Base-by-base conservation (phyloP, 2,329 filamentous ascomycete species). In the Fusarium setosum region DNA sequence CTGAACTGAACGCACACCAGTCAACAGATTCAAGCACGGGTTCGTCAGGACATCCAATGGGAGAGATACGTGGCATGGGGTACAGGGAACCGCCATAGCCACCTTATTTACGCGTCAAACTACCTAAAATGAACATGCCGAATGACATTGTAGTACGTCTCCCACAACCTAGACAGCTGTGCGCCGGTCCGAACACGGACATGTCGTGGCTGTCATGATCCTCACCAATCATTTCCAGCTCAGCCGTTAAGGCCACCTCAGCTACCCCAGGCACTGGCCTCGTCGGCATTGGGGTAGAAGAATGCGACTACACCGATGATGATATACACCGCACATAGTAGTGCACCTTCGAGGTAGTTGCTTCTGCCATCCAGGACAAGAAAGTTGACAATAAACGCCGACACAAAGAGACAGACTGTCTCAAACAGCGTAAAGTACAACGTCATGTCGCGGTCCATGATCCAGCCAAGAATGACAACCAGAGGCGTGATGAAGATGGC, bases 341-440 rank as follows among this genome's bases (percentile, higher is more conserved):
- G 75, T 2, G 90, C 89, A 13, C 93, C 93, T 79, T 96, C 93
- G 12, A 96, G 86, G 72, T 96, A 96, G 74, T 96, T 96, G 75
- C 90, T 93, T 75, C 93, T 86, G 11, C 93, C 93, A 72, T 96
- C 93, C 61, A 95, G 82, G 47, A 96, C 93, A 60, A 96, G 80
- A 75, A 96, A 96, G 79, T 95, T 96, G 78, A 95, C 92, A 64
- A 96, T 93, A 66, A 96, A 89, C 8, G 93, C 90, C 50, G 89
- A 92, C 50, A 95, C 88, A 77, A 96, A 96, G 72, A 96, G 86
- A 56, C 91, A 92, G 20, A 96, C 91, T 0, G 93, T 96, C 84
- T 96, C 93, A 77, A 96, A 97, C 47, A 93, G 85, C 61, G 93
- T 93, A 77, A 96, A 96, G 81, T 95, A 94, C 31, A 96, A 84